Base-by-base conservation (phyloP, 2,329 filamentous ascomycete genomes). In the Alternaria gaisen region DNA sequence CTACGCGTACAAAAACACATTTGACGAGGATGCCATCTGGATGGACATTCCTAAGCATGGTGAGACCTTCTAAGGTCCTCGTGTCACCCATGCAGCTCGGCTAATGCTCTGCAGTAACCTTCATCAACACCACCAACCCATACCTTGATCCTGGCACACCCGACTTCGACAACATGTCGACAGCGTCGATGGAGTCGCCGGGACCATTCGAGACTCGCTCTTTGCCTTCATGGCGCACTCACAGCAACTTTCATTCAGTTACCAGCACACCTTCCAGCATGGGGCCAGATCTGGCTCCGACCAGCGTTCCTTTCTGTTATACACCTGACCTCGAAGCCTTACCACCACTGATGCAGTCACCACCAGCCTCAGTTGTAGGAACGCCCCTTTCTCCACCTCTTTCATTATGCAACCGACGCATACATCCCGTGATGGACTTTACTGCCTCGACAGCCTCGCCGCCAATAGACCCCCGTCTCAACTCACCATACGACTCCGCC, bases 1-100 rank as follows among this genome's bases (percentile, higher is more conserved):
- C 74, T 90, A 89, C 72, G 86, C 86, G 24, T 89, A 90, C 75
- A 88, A 87, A 71, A 87, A 89, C 76, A 88, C 87, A 2, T 90
- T 90, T 68, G 81, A 84, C 59, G 82, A 86, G 60, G 80, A 86
- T 60, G 86, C 83, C 59, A 80, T 86, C n/a, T 90, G 87, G 87
- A 79, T 89, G 34, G 84, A 87, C 61, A 84, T 89, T 32, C 87
- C 87, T 3, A 85, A 83, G 67, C 82, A 86, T 65, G 81, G 86
- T 87, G 77, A 42, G 79, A 58, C 40, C n/a, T 26, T 24, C 20
- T 12, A 24, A 42, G 20, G 5, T 42, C 24, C 14, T 26, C 20
- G 42, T 58, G 53, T 42, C n/a, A 14, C 43, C 51, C 24, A 28
- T 50, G 50, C 24, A 32, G 42, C 38, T 36, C 18, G 34, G 12